Evolutionary conservation across 139 green algal species (phyloP).

Genomic region (Coelastrella sp.): DNA sequence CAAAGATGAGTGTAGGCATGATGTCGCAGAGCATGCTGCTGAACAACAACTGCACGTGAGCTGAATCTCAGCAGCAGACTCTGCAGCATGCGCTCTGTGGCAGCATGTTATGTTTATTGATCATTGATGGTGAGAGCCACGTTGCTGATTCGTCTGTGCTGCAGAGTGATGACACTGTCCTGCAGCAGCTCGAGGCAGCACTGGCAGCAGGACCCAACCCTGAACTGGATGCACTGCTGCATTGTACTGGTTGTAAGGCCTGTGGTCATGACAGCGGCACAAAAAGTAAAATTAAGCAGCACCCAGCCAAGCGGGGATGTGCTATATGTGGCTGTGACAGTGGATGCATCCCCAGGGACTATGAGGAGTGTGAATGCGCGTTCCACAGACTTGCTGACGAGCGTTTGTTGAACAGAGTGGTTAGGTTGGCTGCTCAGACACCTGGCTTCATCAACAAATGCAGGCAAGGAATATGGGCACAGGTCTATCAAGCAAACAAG

Average conservation of each 20-base stretch:
- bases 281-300: slow-evolving; percentile 5
- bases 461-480: too few relatives aligned
- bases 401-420: slow-evolving; percentile 47
- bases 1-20: too few relatives aligned
- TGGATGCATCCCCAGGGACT: not conserved
- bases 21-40: too few relatives aligned
- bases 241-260: slow-evolving; percentile 59
- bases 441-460: slow-evolving; percentile 49
- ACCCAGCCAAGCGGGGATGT: slow-evolving; percentile 39
- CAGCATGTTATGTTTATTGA: too few relatives aligned
- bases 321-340: slow-evolving; percentile 31
- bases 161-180: slow-evolving; percentile 51
- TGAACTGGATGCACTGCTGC: slow-evolving; percentile 42
- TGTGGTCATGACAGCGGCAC: slow-evolving; percentile 50
- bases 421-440: slow-evolving; percentile 38
- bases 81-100: too few relatives aligned
- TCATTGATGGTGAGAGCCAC: too few relatives aligned
- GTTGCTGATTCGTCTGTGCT: not conserved
- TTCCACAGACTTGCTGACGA: slow-evolving; percentile 43
- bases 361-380: slow-evolving; percentile 28
- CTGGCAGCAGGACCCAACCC: slow-evolving; percentile 56
- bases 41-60: not conserved
- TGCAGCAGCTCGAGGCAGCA: slow-evolving; percentile 35
- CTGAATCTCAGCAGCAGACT: too few relatives aligned
- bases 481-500: too few relatives aligned